Base-by-base conservation (phyloP, 495 filamentous ascomycete genomes). In the Aspergillus ellipticus region DNA sequence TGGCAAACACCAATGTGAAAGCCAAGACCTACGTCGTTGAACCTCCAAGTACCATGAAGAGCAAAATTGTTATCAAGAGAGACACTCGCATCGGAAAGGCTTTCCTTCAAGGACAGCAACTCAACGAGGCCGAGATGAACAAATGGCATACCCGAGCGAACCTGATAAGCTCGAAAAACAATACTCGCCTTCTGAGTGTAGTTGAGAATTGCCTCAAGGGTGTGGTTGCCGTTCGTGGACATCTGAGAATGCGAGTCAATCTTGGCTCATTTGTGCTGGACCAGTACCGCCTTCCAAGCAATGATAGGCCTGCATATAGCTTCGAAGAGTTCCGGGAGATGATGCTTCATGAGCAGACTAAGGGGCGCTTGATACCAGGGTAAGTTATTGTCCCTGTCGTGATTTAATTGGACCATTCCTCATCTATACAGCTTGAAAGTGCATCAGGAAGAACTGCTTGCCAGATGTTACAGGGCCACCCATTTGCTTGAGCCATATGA, bases 211-310 rank as follows among this genome's bases (percentile, higher is more conserved):
- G 66, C 0, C 49, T 79, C n/a, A 50, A 45, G 7, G 54, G 62
- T 5, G 53, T 79, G n/a, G 57, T 62, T 3, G 68, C 62, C 21
- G 67, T 68, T 37, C 64, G 69, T 49, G 73, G 70, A 15, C 64
- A 74, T 29, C 61, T 84, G 31, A 70, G 72, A 2, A 75, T 89
- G 77, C 74, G 80, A 19, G 73, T 86, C 3, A 71, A 78, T 29
- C 78, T 89, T 42, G 87, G 86, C 0, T 68, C 72, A 0, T 73
- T 83, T 24, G 58, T 77, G 7, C 66, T 89, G 13, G 66, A 68
- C 8, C 58, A 67, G 13, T 86, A 78, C 31, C 68, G 66, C 15
- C 42, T 52, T 28, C 67, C 74, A 35, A 66, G 66, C 11, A 67
- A 69, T 19, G 69, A 57, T 11, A 68, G 70, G 29, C 7, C 39